Conservation (phyloP, 1,139 yeast species). For the Pichia cactophila region DNA sequence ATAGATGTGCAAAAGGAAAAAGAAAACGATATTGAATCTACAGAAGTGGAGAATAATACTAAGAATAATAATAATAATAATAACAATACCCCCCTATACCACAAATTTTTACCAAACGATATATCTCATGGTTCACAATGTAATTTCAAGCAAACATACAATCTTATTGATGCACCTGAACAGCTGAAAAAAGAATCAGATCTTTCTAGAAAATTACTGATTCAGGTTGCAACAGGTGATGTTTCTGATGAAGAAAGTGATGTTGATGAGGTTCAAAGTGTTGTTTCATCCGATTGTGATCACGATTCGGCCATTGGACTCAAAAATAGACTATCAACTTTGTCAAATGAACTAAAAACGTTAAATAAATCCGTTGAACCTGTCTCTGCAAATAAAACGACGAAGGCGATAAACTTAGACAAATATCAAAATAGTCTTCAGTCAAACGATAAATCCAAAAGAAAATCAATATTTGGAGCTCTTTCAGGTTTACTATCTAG, state of each 20-base stretch:
- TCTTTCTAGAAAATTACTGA: not conserved
- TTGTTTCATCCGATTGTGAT: not conserved
- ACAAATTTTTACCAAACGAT: not conserved
- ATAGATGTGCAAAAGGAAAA: not conserved
- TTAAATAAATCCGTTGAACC: not conserved
- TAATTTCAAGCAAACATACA: not conserved
- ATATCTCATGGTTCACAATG: not conserved
- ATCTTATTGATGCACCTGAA: not conserved
- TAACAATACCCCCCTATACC: not conserved
- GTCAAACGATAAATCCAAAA: not conserved
- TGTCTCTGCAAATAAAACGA: not conserved
- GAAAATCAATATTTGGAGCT: constrained; percentile 9
- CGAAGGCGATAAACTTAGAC: not conserved
- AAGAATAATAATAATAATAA: not conserved
- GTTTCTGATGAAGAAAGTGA: constrained; percentile 1
- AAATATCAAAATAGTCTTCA: constrained; percentile 9
- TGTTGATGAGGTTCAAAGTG: not conserved
- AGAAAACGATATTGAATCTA: not conserved
- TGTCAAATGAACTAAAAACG: not conserved
- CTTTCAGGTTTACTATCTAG: constrained; percentile 6
- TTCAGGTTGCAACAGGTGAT: constrained; percentile 2
- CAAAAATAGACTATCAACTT: not conserved
- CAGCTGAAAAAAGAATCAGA: not conserved
- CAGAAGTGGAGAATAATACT: not conserved
- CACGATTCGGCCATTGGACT: not conserved